These are phyloP conservation scores for Helianthus tuberosus DNA, from an alignment of 129 eudicot species.

Conservation along the genomic window DNA sequence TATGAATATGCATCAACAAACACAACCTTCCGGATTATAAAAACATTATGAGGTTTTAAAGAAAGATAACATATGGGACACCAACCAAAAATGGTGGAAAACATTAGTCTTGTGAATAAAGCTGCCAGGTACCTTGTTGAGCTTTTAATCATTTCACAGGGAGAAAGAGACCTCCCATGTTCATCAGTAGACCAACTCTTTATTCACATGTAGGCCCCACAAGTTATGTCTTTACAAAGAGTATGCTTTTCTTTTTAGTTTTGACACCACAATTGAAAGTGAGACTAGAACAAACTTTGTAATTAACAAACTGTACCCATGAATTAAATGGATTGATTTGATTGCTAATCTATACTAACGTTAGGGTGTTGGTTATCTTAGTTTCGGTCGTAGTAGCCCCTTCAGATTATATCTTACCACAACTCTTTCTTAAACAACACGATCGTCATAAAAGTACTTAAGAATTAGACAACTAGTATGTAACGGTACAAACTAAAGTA, in stretches of 20 bases:
- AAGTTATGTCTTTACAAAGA: conserved; percentile 19
- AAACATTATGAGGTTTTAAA: background rate
- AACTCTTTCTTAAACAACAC: no score
- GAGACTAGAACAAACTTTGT: conserved; percentile 26
- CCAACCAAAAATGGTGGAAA: conserved; percentile 31
- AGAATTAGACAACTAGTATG: no score
- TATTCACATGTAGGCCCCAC: conserved; percentile 27
- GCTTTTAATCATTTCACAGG: conserved; percentile 50
- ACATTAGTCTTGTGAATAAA: conserved; percentile 36
- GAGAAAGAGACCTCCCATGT: conserved; percentile 28
- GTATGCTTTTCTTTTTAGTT: conserved; percentile 14
- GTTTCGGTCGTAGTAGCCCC: no score
- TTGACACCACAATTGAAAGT: conserved; percentile 18
- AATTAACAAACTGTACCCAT: background rate
- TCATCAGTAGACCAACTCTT: conserved; percentile 28
- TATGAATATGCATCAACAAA: no score
- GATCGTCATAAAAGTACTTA: no score
- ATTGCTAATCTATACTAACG: no score
- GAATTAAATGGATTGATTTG: no score
- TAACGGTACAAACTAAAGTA: no score
- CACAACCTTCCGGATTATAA: no score
- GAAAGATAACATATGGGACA: conserved; percentile 29
- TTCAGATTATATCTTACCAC: no score
- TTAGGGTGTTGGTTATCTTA: no score
- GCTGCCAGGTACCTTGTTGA: conserved; percentile 20